Evolutionary conservation across 768 basidiomycete genomes (phyloP).

Genomic region (Trametes cingulata): DNA sequence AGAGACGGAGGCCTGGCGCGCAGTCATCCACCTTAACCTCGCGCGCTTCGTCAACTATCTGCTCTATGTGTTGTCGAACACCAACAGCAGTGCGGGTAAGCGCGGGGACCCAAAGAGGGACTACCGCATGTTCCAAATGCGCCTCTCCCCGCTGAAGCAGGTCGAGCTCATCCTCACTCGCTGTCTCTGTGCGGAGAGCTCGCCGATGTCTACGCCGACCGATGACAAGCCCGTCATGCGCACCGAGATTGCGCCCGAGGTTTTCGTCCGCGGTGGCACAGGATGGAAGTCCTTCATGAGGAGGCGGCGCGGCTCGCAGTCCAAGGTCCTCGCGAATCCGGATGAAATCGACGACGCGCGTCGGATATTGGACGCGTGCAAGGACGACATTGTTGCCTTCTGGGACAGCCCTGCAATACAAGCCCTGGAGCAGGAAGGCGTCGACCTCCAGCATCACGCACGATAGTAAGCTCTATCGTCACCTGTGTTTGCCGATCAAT

Average conservation of each 20-base stretch:
- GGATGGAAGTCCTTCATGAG: conserved; percentile 48
- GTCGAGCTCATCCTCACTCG: conserved; percentile 51
- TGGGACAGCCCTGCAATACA: conserved; percentile 3
- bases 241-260: conserved; percentile 42
- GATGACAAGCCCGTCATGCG: conserved; percentile 15
- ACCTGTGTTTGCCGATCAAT: not conserved
- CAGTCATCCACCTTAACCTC: conserved; percentile 64
- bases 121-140: conserved; percentile 43
- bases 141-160: conserved; percentile 51
- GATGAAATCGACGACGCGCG: conserved; percentile 42
- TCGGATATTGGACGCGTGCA: conserved; percentile 50
- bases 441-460: conserved; percentile 17
- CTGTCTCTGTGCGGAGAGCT: conserved; percentile 38
- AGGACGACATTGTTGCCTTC: conserved; percentile 28
- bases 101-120: conserved; percentile 29
- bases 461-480: conserved; percentile 12
- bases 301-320: conserved; percentile 18
- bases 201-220: conserved; percentile 18
- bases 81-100: not conserved
- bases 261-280: conserved; percentile 44
- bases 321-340: not conserved
- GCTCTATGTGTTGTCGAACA: conserved; percentile 38
- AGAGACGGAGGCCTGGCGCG: conserved; percentile 57
- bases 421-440: conserved; percentile 7
- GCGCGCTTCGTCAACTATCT: conserved; percentile 48